These are phyloP conservation scores for Talaromyces liani DNA, from an alignment of 495 filamentous ascomycete genomes.

Conservation along the genomic window DNA sequence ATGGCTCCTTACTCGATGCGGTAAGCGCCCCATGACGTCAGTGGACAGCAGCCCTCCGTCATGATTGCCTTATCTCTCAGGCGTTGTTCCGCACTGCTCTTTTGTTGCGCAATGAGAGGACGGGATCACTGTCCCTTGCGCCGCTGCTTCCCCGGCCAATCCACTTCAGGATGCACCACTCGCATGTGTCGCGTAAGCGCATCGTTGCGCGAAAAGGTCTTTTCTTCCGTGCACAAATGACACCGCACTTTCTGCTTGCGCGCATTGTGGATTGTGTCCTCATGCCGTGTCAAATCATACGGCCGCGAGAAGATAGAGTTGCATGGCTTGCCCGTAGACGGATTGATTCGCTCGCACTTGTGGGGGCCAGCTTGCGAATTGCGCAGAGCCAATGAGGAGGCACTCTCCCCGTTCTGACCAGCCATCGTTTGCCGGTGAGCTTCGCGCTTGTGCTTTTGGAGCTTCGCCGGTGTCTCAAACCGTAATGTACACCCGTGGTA, in stretches of 20 bases:
- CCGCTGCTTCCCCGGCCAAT: slow-evolving; percentile 63
- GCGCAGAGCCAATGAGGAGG: slow-evolving; percentile 49
- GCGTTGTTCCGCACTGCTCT: background rate
- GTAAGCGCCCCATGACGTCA: slow-evolving; percentile 4
- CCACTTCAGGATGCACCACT: slow-evolving; percentile 80
- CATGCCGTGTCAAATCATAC: slow-evolving; percentile 94
- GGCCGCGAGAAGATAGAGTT: slow-evolving; percentile 94
- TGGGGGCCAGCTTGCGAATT: slow-evolving; percentile 86
- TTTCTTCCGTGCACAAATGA: slow-evolving; percentile 91
- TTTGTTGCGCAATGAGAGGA: background rate
- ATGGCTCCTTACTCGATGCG: background rate
- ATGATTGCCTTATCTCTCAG: background rate
- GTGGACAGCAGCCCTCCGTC: background rate
- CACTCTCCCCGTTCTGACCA: slow-evolving; percentile 32
- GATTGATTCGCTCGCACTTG: slow-evolving; percentile 86
- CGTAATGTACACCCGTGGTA: slow-evolving; percentile 85
- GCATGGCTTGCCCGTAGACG: slow-evolving; percentile 92
- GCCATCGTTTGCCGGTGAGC: slow-evolving; percentile 63
- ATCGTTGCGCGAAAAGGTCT: slow-evolving; percentile 91
- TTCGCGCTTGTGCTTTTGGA: slow-evolving; percentile 95
- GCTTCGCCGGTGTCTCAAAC: slow-evolving; percentile 76
- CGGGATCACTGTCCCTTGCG: slow-evolving; percentile 27
- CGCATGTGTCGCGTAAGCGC: slow-evolving; percentile 87
- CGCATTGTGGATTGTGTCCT: slow-evolving; percentile 95
- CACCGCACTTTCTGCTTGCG: slow-evolving; percentile 95